Percentiles rank a stretch among this genome's conserved stretches.
Conservation (phyloP, 2,329 filamentous ascomycete genomes). For the Diaporthe australafricana region DNA sequence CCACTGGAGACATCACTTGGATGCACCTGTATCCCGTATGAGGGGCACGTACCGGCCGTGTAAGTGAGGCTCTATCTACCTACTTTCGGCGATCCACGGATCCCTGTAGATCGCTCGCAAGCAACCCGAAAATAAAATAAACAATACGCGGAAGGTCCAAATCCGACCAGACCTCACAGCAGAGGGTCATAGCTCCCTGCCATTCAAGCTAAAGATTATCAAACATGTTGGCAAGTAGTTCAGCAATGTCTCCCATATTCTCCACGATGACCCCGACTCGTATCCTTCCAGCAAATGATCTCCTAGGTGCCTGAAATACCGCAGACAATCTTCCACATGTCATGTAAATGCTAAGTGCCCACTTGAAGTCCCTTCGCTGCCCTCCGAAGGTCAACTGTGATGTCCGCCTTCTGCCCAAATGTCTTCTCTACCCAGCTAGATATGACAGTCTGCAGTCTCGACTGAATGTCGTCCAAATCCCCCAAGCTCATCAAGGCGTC, state of each 20-base stretch:
- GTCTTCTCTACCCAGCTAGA: slow-evolving; percentile 26
- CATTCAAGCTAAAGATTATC: not conserved
- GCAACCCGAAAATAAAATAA: not conserved
- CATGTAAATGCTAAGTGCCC: not conserved
- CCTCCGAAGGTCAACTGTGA: slow-evolving; percentile 21
- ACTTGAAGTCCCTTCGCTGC: slow-evolving; percentile 25
- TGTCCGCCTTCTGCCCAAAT: slow-evolving; percentile 12
- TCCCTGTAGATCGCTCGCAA: not conserved
- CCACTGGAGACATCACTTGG: not conserved
- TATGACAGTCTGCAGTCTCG: slow-evolving; percentile 15
- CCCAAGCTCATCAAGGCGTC: slow-evolving; percentile 20
- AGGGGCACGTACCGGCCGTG: not conserved
- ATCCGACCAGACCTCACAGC: not conserved
- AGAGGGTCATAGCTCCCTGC: not conserved
- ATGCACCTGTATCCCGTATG: not conserved
- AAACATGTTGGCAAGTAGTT: not conserved
- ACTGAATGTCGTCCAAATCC: slow-evolving; percentile 23
- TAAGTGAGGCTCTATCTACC: not conserved
- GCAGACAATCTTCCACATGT: not conserved
- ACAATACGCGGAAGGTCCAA: not conserved
- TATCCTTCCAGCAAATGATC: not conserved
- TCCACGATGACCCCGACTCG: not conserved
- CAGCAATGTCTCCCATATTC: not conserved
- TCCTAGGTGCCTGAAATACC: not conserved
- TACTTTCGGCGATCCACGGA: slow-evolving; percentile 1